phyloP scores from a whole-genome alignment of 1,284 basidiomycete genomes.

The Melanopsichium pennsylvanicum region DNA sequence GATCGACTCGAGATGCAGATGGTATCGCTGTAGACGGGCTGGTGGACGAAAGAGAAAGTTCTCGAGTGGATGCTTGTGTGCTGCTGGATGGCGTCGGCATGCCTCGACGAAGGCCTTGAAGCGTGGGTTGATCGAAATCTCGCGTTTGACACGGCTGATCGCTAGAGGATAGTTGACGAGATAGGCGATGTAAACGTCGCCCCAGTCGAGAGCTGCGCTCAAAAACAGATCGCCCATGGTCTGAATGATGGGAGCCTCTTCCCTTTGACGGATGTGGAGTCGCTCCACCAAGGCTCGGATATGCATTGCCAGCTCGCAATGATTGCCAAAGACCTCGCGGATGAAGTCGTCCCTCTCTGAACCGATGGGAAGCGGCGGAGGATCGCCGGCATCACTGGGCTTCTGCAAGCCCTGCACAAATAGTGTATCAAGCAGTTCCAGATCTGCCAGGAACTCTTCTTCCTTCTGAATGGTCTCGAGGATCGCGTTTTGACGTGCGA shows the following conservation, averaged over 20 bases:
- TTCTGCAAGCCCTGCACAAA: conserved; percentile 46
- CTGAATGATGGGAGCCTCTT: conserved; percentile 83
- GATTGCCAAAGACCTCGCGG: conserved; percentile 85
- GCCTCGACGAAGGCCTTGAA: conserved; percentile 90
- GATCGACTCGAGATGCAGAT: conserved; percentile 84
- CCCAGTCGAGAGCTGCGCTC: conserved; percentile 85
- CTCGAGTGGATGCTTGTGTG: conserved; percentile 82
- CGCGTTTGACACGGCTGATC: conserved; percentile 84
- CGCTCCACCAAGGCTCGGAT: conserved; percentile 82
- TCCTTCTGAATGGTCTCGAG: conserved; percentile 90
- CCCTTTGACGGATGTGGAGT: conserved; percentile 85
- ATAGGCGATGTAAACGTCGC: conserved; percentile 83
- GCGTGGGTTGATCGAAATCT: conserved; percentile 80
- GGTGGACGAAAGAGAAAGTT: conserved; percentile 85
- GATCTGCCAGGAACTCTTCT: conserved; percentile 86
- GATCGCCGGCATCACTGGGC: conserved; percentile 52
- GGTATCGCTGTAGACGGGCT: conserved; percentile 88
- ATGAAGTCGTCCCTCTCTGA: conserved; percentile 78
- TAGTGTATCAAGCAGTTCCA: conserved; percentile 77
- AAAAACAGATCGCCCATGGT: conserved; percentile 90
- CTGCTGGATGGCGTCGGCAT: conserved; percentile 74
- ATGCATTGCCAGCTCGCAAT: conserved; percentile 81
- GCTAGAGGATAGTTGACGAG: conserved; percentile 84
- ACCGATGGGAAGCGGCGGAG: conserved; percentile 52
- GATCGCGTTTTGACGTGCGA: conserved; percentile 87